Evolutionary conservation across 169 alveolate genomes (phyloP).

Genomic region (Cryptosporidium felis): DNA sequence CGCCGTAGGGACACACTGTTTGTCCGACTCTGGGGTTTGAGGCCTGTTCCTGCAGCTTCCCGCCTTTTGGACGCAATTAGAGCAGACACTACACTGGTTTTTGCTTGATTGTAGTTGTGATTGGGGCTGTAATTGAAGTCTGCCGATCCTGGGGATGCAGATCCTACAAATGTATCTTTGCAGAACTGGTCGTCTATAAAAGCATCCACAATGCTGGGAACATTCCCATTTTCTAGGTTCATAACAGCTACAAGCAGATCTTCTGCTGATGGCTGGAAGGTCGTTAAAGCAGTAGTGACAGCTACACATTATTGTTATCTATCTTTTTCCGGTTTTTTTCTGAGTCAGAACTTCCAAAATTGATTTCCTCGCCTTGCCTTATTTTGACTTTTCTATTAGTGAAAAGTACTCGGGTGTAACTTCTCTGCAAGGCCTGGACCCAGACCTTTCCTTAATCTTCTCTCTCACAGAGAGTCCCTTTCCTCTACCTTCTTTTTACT

Average conservation of each 20-base stretch:
- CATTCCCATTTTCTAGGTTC: conserved; percentile 9
- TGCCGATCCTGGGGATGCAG: not conserved
- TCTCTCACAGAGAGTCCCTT: no score
- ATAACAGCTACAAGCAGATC: not conserved
- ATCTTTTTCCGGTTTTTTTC: no score
- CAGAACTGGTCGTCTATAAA: not conserved
- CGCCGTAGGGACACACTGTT: no score
- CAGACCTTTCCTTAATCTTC: no score
- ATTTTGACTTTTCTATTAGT: no score
- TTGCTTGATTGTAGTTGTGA: no score
- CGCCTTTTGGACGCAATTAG: not conserved
- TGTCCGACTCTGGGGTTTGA: not conserved
- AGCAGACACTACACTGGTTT: not conserved
- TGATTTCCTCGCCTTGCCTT: no score
- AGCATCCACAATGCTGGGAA: not conserved
- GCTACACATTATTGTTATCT: not conserved
- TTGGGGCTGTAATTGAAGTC: not conserved
- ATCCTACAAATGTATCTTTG: conserved; percentile 14
- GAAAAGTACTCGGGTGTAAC: no score
- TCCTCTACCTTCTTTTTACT: no score
- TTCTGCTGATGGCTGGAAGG: not conserved
- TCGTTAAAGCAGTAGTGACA: not conserved
- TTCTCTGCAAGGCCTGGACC: no score
- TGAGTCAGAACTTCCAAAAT: no score
- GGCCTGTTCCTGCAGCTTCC: not conserved